Conservation (phyloP, 2,329 filamentous ascomycete genomes). For the Monilinia laxa region DNA sequence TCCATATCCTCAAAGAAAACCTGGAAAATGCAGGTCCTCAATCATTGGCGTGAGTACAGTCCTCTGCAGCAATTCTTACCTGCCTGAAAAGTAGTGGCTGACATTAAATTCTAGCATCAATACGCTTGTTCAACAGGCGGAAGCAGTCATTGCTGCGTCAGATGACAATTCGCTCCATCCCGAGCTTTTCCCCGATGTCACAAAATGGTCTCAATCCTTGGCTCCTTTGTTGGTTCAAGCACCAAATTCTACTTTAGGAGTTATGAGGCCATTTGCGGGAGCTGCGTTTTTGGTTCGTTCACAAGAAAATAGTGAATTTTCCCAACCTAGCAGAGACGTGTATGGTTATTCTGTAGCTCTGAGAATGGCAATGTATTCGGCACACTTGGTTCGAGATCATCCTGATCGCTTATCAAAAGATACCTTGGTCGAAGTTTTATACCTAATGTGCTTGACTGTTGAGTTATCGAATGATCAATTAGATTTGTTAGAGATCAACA, state of each 20-base stretch:
- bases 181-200: slow-evolving; percentile 61
- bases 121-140: slow-evolving; percentile 53
- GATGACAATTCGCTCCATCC: slow-evolving; percentile 37
- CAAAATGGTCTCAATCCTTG: slow-evolving; percentile 66
- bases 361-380: slow-evolving; percentile 71
- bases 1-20: slow-evolving; percentile 55
- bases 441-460: slow-evolving; percentile 51
- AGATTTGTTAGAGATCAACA: slow-evolving; percentile 46
- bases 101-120: slow-evolving; percentile 46
- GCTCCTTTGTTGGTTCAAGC: slow-evolving; percentile 51
- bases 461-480: slow-evolving; percentile 55
- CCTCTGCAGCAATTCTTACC: not conserved
- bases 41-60: slow-evolving; percentile 51
- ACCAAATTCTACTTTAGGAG: slow-evolving; percentile 64
- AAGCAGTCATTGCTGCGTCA: slow-evolving; percentile 43
- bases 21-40: slow-evolving; percentile 50
- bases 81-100: not conserved
- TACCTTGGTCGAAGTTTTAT: slow-evolving; percentile 52
- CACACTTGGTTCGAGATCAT: slow-evolving; percentile 53
- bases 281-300: slow-evolving; percentile 61
- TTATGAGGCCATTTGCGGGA: slow-evolving; percentile 72
- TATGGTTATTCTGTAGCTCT: slow-evolving; percentile 71
- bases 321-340: slow-evolving; percentile 53
- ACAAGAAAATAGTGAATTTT: slow-evolving; percentile 32
- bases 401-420: slow-evolving; percentile 44